A percentile compares a stretch with the other conserved stretches of the same genome.
Conservation (phyloP, 1,139 yeast genomes). For the Yamadazyma pseudoaaseri region DNA sequence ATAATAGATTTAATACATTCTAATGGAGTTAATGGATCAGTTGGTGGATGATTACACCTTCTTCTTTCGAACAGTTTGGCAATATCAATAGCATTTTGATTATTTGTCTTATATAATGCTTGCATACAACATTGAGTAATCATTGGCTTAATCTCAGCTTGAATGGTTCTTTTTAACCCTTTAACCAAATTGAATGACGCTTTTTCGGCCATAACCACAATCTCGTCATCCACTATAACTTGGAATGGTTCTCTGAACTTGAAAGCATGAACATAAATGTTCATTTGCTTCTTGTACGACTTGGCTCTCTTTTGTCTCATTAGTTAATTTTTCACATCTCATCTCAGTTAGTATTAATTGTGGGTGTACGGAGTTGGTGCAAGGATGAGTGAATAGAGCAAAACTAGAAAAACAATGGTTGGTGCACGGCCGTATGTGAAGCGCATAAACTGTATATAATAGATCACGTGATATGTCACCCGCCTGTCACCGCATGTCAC, state of each 20-base stretch:
- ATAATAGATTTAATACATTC: slow-evolving; percentile 79
- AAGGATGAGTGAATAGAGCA: no score
- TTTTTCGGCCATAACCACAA: slow-evolving; percentile 62
- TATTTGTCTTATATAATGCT: slow-evolving; percentile 67
- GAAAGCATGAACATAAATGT: slow-evolving; percentile 78
- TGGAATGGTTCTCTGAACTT: slow-evolving; percentile 95
- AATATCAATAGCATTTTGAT: slow-evolving; percentile 70
- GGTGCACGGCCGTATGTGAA: no score
- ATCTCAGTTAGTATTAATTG: no score
- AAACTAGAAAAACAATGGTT: no score
- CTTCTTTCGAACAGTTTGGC: slow-evolving; percentile 85
- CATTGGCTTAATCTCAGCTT: slow-evolving; percentile 87
- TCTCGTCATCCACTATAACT: slow-evolving; percentile 77
- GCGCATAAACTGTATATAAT: no score
- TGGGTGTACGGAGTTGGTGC: no score
- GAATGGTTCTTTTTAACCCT: slow-evolving; percentile 80
- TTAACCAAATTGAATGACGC: slow-evolving; percentile 71
- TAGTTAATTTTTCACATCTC: slow-evolving; percentile 2
- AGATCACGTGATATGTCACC: no score
- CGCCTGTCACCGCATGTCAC: no score
- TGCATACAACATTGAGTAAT: slow-evolving; percentile 96
- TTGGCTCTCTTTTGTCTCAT: slow-evolving; percentile 98
- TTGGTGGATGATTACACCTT: slow-evolving; percentile 55
- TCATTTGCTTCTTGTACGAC: slow-evolving; percentile 89
- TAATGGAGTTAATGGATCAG: slow-evolving; percentile 62